phyloP scores from a whole-genome alignment of 805 yeast species.

The Suhomyces vadensis region DNA sequence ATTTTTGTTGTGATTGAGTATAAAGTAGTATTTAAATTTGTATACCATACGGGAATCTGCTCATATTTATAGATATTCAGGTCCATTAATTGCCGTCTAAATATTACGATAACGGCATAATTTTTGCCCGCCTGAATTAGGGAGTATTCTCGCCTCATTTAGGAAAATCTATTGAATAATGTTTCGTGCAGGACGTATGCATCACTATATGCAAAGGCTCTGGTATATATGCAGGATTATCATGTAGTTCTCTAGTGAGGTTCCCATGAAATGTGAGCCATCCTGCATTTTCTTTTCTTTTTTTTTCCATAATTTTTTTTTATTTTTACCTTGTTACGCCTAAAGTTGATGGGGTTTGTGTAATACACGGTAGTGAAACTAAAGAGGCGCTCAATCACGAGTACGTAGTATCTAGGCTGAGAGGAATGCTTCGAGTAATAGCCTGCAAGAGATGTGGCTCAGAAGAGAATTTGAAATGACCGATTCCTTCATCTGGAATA shows the following conservation, averaged over 20 bases:
- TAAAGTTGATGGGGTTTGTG: background rate
- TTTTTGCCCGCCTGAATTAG: slow-evolving; percentile 8
- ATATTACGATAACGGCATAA: slow-evolving; percentile 5
- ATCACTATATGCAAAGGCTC: background rate
- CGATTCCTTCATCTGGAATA: too few relatives aligned
- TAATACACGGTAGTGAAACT: background rate
- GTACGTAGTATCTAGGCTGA: too few relatives aligned
- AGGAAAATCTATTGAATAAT: slow-evolving; percentile 8
- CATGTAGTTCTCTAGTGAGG: background rate
- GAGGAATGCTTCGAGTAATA: too few relatives aligned
- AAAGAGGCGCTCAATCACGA: background rate
- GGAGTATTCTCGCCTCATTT: slow-evolving; percentile 7
- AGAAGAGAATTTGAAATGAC: too few relatives aligned
- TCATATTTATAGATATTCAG: slow-evolving; percentile 14
- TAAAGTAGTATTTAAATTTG: slow-evolving; percentile 2
- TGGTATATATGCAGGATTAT: background rate
- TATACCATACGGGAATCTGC: background rate
- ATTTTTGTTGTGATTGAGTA: slow-evolving; percentile 35
- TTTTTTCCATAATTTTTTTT: background rate
- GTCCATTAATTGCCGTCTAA: slow-evolving; percentile 4
- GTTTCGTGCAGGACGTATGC: slow-evolving; percentile 1
- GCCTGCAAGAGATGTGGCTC: too few relatives aligned
- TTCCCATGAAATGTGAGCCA: background rate
- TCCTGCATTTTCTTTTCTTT: background rate
- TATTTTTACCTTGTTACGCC: slow-evolving; percentile 1